These are phyloP conservation scores for Scedosporium dehoogii DNA, from an alignment of 2,329 filamentous ascomycete genomes.

Conservation along the genomic window DNA sequence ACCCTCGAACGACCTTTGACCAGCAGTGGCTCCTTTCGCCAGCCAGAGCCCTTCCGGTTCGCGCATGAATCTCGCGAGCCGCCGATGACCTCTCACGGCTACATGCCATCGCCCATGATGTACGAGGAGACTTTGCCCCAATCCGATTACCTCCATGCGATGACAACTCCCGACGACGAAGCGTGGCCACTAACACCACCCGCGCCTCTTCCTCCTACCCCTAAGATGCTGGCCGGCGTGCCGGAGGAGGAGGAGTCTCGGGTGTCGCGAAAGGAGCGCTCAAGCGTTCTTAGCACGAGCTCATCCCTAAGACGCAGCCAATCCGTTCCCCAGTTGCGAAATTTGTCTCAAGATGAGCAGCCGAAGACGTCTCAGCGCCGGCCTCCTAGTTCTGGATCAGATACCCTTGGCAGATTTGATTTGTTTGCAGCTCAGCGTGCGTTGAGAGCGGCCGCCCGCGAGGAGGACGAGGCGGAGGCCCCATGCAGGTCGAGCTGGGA, in stretches of 20 bases:
- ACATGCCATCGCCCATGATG: neutral
- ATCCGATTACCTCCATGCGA: conserved; percentile 24
- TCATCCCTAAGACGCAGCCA: conserved; percentile 45
- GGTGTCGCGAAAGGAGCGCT: conserved; percentile 26
- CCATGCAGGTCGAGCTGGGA: conserved; percentile 48
- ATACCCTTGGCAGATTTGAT: conserved; percentile 38
- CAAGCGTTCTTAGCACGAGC: conserved; percentile 35
- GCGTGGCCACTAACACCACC: conserved; percentile 34
- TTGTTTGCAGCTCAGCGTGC: conserved; percentile 17
- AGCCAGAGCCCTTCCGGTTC: conserved; percentile 28
- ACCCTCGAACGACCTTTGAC: conserved; percentile 33
- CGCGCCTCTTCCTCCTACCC: conserved; percentile 12
- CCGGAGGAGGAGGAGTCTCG: conserved; percentile 52
- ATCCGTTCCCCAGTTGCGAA: conserved; percentile 45
- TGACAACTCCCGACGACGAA: conserved; percentile 30
- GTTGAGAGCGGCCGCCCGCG: conserved; percentile 12
- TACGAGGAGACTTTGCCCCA: conserved; percentile 13
- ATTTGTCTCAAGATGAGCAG: conserved; percentile 20
- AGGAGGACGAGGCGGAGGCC: conserved; percentile 17
- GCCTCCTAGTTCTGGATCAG: conserved; percentile 38
- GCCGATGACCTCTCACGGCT: conserved; percentile 7
- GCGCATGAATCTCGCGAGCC: conserved; percentile 10
- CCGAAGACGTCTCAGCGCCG: conserved; percentile 15
- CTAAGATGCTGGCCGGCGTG: conserved; percentile 42
- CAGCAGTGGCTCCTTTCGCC: conserved; percentile 30